Evolutionary conservation across 2,329 filamentous ascomycete species (phyloP).

Genomic region (Capronia coronata): DNA sequence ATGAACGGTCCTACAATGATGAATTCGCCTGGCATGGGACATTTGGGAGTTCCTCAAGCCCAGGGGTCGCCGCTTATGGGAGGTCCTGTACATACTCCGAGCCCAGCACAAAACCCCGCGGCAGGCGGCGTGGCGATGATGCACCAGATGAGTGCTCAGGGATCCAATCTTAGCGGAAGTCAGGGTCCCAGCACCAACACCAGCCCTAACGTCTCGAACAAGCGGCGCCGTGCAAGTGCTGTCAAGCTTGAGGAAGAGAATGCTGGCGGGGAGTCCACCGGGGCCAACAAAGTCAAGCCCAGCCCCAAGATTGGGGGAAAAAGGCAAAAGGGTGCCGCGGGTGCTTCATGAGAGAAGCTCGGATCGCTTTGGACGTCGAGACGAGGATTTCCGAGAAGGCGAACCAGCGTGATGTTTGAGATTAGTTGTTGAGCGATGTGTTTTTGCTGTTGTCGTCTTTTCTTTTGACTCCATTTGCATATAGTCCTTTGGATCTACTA

Average conservation of each 20-base stretch:
- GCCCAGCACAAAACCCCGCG: slow-evolving; percentile 42
- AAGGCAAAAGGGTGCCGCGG: slow-evolving; percentile 39
- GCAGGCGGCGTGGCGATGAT: slow-evolving; percentile 48
- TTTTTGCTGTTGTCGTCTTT: neutral
- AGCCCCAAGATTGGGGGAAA: slow-evolving; percentile 44
- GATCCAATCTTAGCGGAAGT: slow-evolving; percentile 46
- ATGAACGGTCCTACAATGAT: slow-evolving; percentile 47
- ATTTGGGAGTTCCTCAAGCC: slow-evolving; percentile 44
- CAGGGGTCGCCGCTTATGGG: slow-evolving; percentile 49
- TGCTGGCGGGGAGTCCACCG: slow-evolving; percentile 41
- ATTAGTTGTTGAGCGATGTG: neutral
- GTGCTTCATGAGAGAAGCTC: neutral
- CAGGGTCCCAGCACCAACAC: slow-evolving; percentile 54
- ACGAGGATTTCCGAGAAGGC: too few species aligned
- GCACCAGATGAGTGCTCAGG: slow-evolving; percentile 51
- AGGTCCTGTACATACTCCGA: slow-evolving; percentile 43
- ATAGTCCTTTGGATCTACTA: neutral
- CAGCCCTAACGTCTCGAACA: slow-evolving; percentile 54
- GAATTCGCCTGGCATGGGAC: slow-evolving; percentile 53
- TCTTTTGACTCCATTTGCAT: too few species aligned
- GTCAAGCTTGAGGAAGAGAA: slow-evolving; percentile 56
- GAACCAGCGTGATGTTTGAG: neutral
- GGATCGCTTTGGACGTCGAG: neutral
- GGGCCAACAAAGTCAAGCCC: slow-evolving; percentile 41
- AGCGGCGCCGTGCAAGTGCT: slow-evolving; percentile 53